These are phyloP conservation scores for Crithidia acanthocephali DNA, from an alignment of 208 protist genomes.

Conservation along the genomic window DNA sequence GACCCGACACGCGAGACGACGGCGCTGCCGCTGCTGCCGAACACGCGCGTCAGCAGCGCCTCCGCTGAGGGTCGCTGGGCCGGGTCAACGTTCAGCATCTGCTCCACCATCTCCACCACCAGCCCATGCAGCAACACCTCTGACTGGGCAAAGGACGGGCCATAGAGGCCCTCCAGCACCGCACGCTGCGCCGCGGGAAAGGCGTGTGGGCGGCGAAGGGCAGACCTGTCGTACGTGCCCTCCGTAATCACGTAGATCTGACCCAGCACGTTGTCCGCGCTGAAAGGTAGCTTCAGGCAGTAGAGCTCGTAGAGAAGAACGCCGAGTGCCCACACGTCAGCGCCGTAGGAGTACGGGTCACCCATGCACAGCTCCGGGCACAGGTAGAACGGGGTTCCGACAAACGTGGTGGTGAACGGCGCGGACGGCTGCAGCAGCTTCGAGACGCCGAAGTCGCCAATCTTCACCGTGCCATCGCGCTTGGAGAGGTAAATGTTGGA, in stretches of 20 bases:
- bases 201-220: slow-evolving; percentile 46
- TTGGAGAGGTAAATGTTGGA: slow-evolving; percentile 89
- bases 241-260: slow-evolving; percentile 90
- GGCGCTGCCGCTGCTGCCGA: slow-evolving; percentile 30
- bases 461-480: slow-evolving; percentile 52
- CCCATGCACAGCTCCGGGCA: slow-evolving; percentile 88
- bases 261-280: slow-evolving; percentile 78
- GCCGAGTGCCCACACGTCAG: slow-evolving; percentile 89
- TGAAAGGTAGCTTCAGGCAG: slow-evolving; percentile 80
- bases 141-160: slow-evolving; percentile 44
- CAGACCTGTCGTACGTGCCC: slow-evolving; percentile 66
- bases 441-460: slow-evolving; percentile 92
- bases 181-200: slow-evolving; percentile 46
- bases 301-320: slow-evolving; percentile 91
- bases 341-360: slow-evolving; percentile 82
- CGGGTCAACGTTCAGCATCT: slow-evolving; percentile 67
- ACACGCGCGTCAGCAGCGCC: slow-evolving; percentile 58
- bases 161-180: slow-evolving; percentile 49
- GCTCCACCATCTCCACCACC: slow-evolving; percentile 64
- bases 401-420: slow-evolving; percentile 80
- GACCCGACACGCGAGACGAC: slow-evolving; percentile 16
- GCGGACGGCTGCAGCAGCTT: slow-evolving; percentile 66
- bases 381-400: slow-evolving; percentile 92
- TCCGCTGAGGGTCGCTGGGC: slow-evolving; percentile 58
- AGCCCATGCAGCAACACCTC: slow-evolving; percentile 65